Conservation (phyloP, 2,329 filamentous ascomycete genomes). For the Blumeria graminis region DNA sequence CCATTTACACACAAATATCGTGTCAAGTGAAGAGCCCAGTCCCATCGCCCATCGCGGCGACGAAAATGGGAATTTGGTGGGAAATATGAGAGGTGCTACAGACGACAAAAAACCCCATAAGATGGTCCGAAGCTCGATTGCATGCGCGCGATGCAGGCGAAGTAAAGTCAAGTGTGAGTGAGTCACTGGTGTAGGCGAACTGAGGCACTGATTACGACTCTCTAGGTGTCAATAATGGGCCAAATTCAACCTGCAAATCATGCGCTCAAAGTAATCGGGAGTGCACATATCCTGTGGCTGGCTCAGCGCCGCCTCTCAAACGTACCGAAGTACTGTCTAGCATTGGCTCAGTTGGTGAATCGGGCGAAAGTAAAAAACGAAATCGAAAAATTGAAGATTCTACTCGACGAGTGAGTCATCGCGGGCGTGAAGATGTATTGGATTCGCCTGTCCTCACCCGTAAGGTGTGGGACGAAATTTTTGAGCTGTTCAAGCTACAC, state of each 20-base stretch:
- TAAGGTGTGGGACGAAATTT: constrained; percentile 42
- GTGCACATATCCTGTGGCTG: constrained; percentile 43
- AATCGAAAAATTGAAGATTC: constrained; percentile 16
- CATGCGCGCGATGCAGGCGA: constrained; percentile 49
- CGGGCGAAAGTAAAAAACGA: constrained; percentile 24
- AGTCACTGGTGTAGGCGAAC: background rate
- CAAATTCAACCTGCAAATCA: constrained; percentile 45
- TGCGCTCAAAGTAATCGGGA: constrained; percentile 49
- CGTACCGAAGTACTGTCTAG: constrained; percentile 12
- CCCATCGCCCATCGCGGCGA: constrained; percentile 7
- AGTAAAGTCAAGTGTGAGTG: constrained; percentile 67
- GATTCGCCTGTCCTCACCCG: constrained; percentile 36
- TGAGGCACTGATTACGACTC: constrained; percentile 3
- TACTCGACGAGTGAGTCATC: constrained; percentile 14
- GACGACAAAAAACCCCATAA: constrained; percentile 21
- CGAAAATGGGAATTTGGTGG: constrained; percentile 10
- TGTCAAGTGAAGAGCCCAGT: constrained; percentile 8
- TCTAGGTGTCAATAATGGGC: constrained; percentile 34
- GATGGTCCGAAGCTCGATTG: constrained; percentile 54
- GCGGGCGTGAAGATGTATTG: constrained; percentile 32
- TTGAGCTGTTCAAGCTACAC: constrained; percentile 45
- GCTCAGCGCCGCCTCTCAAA: constrained; percentile 14
- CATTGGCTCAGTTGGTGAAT: constrained; percentile 11
- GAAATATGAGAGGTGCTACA: constrained; percentile 14
- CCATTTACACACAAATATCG: constrained; percentile 9